A percentile compares a stretch with the other conserved stretches of the same genome.
phyloP scores from a whole-genome alignment of 129 eudicot species.

The Pulicaria dysenterica region DNA sequence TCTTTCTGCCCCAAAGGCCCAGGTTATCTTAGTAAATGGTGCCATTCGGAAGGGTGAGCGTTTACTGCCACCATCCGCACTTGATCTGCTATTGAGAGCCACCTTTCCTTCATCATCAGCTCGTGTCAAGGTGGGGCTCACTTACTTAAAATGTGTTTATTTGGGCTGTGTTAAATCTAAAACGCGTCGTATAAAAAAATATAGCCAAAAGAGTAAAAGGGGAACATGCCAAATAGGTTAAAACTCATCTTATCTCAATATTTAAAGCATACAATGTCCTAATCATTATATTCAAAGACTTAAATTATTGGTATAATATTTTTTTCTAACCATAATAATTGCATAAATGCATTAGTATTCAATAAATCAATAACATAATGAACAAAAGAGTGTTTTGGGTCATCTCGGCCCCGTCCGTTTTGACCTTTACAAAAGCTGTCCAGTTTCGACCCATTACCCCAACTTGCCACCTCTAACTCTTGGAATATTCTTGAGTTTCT shows the following conservation, averaged over 20 bases:
- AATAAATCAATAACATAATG: neutral
- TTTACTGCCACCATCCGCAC: slow-evolving; percentile 70
- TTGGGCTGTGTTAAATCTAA: neutral
- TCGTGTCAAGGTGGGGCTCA: slow-evolving; percentile 68
- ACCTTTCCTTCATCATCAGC: slow-evolving; percentile 74
- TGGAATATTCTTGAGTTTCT: slow-evolving; percentile 1
- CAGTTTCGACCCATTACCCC: too few species aligned
- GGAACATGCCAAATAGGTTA: neutral
- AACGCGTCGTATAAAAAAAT: neutral
- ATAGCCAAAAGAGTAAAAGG: neutral
- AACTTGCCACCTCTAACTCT: too few species aligned
- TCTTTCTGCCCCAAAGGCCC: slow-evolving; percentile 71
- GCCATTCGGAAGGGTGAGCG: slow-evolving; percentile 92
- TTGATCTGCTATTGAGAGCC: slow-evolving; percentile 55
- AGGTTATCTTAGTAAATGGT: slow-evolving; percentile 54
- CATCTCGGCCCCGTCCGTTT: neutral
- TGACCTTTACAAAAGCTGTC: neutral
- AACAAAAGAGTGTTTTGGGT: neutral
- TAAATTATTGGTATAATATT: neutral
- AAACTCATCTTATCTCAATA: neutral
- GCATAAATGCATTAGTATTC: neutral
- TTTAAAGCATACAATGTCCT: neutral
- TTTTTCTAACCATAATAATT: neutral
- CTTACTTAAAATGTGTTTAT: neutral
- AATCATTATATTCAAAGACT: neutral